These are phyloP conservation scores for Zelonia costaricensis DNA, from an alignment of 208 protist genomes.

Conservation along the genomic window DNA sequence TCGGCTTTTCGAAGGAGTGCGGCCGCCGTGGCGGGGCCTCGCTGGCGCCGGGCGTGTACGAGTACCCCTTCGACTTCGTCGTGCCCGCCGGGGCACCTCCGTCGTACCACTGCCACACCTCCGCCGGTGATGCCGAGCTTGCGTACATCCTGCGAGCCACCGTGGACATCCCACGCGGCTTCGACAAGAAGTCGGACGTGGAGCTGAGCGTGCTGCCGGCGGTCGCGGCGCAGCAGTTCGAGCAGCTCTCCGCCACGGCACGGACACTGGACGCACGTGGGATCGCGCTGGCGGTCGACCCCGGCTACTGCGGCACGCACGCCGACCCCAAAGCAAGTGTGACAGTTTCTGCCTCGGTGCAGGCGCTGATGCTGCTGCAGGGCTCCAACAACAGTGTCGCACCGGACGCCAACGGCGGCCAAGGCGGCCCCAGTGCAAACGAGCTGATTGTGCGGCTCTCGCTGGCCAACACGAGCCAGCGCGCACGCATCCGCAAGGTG, in stretches of 20 bases:
- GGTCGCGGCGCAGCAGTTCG: conserved; percentile 25
- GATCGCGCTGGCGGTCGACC: conserved; percentile 16
- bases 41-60: conserved; percentile 34
- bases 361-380: background rate
- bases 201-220: conserved; percentile 23
- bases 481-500: conserved; percentile 23
- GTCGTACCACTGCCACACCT: conserved; percentile 23
- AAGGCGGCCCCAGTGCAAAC: background rate
- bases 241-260: conserved; percentile 1
- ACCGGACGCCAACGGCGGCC: background rate
- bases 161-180: conserved; percentile 41
- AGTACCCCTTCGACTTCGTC: conserved; percentile 39
- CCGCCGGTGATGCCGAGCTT: conserved; percentile 14
- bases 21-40: conserved; percentile 34
- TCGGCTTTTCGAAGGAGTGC: conserved; percentile 41
- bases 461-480: conserved; percentile 13
- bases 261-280: conserved; percentile 7
- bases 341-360: conserved; percentile 5
- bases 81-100: conserved; percentile 31
- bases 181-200: conserved; percentile 29
- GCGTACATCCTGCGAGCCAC: conserved; percentile 32
- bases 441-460: background rate
- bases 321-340: conserved; percentile 14
- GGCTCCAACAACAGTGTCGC: background rate
- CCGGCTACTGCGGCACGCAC: conserved; percentile 32